Evolutionary conservation across 768 basidiomycete species (phyloP).

Genomic region (Cubamyces lactineus): DNA sequence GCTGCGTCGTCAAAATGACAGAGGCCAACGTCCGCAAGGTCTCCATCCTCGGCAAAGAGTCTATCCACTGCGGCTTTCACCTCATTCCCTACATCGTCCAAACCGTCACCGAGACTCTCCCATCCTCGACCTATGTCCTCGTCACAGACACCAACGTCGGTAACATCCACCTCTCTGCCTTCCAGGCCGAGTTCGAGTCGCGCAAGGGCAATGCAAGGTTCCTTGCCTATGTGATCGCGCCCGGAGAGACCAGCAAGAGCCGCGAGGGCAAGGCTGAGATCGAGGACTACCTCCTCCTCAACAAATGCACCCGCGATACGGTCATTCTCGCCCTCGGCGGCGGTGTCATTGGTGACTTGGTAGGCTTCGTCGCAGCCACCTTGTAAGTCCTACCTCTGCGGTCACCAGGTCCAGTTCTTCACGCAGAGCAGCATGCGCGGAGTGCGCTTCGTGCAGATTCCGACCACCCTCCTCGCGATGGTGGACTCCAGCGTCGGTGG

Average conservation of each 20-base stretch:
- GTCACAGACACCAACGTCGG: conserved; percentile 93
- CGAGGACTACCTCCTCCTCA: conserved; percentile 88
- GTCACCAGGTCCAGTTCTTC: conserved; percentile 4
- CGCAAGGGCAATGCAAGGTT: conserved; percentile 57
- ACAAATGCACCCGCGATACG: conserved; percentile 90
- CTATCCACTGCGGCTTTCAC: conserved; percentile 94
- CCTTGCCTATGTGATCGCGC: conserved; percentile 76
- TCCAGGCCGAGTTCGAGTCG: conserved; percentile 65
- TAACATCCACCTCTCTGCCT: conserved; percentile 68
- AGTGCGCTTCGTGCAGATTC: conserved; percentile 92
- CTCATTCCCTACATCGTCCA: conserved; percentile 82
- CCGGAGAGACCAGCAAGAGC: conserved; percentile 93
- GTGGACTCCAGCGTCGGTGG: conserved; percentile 98
- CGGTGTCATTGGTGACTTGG: conserved; percentile 95
- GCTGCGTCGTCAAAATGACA: conserved; percentile 1
- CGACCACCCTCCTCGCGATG: conserved; percentile 96
- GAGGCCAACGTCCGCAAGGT: conserved; percentile 70
- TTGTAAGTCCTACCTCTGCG: conserved; percentile 62
- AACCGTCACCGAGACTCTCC: conserved; percentile 70
- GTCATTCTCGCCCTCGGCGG: conserved; percentile 94
- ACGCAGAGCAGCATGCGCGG: conserved; percentile 83
- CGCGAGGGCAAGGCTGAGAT: conserved; percentile 90
- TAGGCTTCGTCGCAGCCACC: conserved; percentile 96
- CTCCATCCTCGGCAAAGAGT: conserved; percentile 80
- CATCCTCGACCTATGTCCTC: conserved; percentile 87